Evolutionary conservation across 2,329 filamentous ascomycete species (phyloP).

Genomic region (Apiospora kogelbergensis): DNA sequence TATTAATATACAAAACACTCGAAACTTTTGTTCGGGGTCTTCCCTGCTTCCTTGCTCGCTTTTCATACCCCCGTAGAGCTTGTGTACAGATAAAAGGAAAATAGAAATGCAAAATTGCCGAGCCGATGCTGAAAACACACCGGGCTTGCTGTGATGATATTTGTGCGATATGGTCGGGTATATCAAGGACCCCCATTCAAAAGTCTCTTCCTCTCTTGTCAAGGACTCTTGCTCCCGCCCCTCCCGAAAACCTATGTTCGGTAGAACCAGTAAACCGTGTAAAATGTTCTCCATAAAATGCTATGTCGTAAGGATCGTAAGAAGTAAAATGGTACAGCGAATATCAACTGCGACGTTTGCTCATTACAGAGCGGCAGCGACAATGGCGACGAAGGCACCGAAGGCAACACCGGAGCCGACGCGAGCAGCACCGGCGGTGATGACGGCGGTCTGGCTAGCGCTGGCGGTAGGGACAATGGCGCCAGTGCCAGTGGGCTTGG

Average conservation of each 20-base stretch:
- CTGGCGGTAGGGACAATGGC: constrained; percentile 23
- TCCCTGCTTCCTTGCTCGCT: neutral
- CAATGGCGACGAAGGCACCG: constrained; percentile 43
- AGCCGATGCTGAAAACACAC: neutral
- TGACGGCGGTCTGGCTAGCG: constrained; percentile 22
- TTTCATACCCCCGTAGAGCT: neutral
- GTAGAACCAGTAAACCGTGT: constrained; percentile 9
- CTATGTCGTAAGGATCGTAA: constrained; percentile 56
- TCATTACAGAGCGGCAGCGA: constrained; percentile 36
- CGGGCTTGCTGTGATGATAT: constrained; percentile 4
- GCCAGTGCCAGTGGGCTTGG: constrained; percentile 38
- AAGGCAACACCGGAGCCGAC: constrained; percentile 46
- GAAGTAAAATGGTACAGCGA: constrained; percentile 38
- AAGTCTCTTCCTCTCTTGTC: neutral
- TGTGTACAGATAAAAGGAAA: neutral
- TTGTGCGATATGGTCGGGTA: neutral
- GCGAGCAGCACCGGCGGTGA: constrained; percentile 33
- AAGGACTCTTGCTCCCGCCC: neutral
- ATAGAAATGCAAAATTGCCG: neutral
- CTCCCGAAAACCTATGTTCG: neutral
- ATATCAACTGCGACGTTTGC: neutral
- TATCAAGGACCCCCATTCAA: neutral
- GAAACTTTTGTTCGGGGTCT: neutral
- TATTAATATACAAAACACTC: constrained; percentile 7
- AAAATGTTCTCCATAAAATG: constrained; percentile 2